Conservation (phyloP, 495 filamentous ascomycete species). For the Penicillium cosmopolitanum region DNA sequence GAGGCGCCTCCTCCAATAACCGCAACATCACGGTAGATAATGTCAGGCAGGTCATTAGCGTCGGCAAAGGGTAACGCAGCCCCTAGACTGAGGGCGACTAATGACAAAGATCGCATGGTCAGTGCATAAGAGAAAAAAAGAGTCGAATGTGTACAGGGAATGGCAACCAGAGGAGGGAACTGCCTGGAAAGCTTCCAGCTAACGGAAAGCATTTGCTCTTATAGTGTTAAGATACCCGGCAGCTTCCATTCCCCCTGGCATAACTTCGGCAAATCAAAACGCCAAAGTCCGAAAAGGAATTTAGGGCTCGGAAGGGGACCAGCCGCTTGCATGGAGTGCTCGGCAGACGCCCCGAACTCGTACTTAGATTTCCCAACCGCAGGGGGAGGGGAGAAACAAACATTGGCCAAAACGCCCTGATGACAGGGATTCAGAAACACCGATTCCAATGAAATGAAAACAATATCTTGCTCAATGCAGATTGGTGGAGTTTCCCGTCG, state of each 20-base stretch:
- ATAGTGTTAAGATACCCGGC: too few species aligned
- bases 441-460: too few species aligned
- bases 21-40: constrained; percentile 36
- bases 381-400: not conserved
- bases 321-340: not conserved
- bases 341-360: not conserved
- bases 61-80: constrained; percentile 16
- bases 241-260: too few species aligned
- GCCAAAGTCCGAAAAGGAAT: too few species aligned
- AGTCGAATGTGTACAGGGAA: too few species aligned
- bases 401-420: not conserved
- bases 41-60: constrained; percentile 4
- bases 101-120: not conserved
- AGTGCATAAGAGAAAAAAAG: not conserved
- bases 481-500: too few species aligned
- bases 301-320: not conserved
- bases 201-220: too few species aligned
- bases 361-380: not conserved
- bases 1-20: constrained; percentile 53
- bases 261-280: too few species aligned
- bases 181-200: too few species aligned
- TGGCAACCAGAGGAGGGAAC: too few species aligned
- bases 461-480: too few species aligned
- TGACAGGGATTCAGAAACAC: not conserved
- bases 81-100: constrained; percentile 4